phyloP scores from a whole-genome alignment of 1,284 basidiomycete species.

The Chalciporus piperatoides region DNA sequence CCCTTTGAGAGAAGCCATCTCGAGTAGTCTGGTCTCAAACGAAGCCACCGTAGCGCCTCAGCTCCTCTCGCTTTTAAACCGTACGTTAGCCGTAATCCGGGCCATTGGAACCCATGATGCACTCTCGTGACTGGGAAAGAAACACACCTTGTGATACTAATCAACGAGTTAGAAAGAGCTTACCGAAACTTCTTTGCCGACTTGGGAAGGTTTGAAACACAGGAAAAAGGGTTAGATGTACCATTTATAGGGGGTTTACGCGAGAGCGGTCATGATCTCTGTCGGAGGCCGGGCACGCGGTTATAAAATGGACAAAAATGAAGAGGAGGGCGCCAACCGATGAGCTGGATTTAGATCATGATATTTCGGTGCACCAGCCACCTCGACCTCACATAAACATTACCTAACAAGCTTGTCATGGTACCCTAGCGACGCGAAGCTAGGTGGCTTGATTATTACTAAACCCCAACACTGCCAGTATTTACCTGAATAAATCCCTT shows the following conservation, averaged over 20 bases:
- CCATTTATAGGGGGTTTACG: not conserved
- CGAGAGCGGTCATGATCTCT: not conserved
- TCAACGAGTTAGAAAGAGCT: not conserved
- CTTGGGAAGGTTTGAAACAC: not conserved
- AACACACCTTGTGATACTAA: constrained; percentile 1
- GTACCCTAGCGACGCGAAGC: too few relatives aligned
- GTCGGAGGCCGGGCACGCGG: not conserved
- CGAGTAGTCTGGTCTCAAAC: not conserved
- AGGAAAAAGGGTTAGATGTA: not conserved
- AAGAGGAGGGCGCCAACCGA: not conserved
- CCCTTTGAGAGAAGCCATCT: constrained; percentile 18
- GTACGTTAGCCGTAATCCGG: constrained; percentile 1
- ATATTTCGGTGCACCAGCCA: too few relatives aligned
- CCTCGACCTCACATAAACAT: too few relatives aligned
- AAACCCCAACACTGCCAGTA: too few relatives aligned
- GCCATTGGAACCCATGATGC: not conserved
- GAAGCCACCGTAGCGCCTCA: not conserved
- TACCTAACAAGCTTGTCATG: too few relatives aligned
- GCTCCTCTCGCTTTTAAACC: constrained; percentile 9
- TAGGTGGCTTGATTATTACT: too few relatives aligned
- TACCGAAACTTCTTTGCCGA: constrained; percentile 6
- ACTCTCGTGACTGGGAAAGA: constrained; percentile 1
- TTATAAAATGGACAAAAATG: not conserved
- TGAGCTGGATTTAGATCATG: not conserved
- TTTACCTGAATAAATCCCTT: too few relatives aligned